These are phyloP conservation scores for Cladosporium sphaerospermum DNA, from an alignment of 2,329 filamentous ascomycete genomes.

Conservation along the genomic window DNA sequence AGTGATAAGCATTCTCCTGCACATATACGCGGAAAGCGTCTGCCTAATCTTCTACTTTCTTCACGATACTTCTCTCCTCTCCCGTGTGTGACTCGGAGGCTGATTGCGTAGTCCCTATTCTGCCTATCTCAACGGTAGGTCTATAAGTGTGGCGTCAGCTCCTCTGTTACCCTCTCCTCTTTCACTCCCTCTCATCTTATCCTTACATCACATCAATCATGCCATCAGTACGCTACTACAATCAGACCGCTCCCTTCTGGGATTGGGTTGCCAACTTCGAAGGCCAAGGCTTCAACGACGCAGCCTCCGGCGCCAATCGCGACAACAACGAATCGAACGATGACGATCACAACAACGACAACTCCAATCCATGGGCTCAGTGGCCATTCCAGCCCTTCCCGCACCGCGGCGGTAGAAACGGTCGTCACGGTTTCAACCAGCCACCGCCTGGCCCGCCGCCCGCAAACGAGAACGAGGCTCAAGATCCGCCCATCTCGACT, in stretches of 20 bases:
- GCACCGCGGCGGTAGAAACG: slow-evolving; percentile 21
- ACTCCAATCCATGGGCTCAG: slow-evolving; percentile 21
- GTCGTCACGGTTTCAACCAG: slow-evolving; percentile 10
- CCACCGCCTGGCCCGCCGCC: slow-evolving; percentile 25
- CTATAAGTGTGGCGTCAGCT: background rate
- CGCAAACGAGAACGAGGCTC: slow-evolving; percentile 17
- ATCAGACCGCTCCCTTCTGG: slow-evolving; percentile 50
- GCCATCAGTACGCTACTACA: slow-evolving; percentile 50
- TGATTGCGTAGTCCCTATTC: slow-evolving; percentile 7
- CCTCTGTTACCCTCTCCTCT: background rate
- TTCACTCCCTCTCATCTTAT: background rate
- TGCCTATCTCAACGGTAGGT: background rate
- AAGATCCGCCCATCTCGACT: slow-evolving; percentile 14
- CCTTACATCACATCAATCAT: slow-evolving; percentile 33
- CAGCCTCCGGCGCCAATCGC: slow-evolving; percentile 25
- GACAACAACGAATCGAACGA: slow-evolving; percentile 26
- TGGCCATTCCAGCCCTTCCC: slow-evolving; percentile 30
- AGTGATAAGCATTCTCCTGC: slow-evolving; percentile 5
- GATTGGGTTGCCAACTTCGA: slow-evolving; percentile 49
- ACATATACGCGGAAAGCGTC: slow-evolving; percentile 2
- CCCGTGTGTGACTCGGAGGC: slow-evolving; percentile 1
- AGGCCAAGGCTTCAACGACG: slow-evolving; percentile 40
- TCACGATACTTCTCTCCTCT: slow-evolving; percentile 1
- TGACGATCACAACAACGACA: slow-evolving; percentile 8
- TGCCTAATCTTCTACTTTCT: slow-evolving; percentile 10